phyloP scores from a whole-genome alignment of 1,284 basidiomycete species.

The Vanrija humicola region DNA sequence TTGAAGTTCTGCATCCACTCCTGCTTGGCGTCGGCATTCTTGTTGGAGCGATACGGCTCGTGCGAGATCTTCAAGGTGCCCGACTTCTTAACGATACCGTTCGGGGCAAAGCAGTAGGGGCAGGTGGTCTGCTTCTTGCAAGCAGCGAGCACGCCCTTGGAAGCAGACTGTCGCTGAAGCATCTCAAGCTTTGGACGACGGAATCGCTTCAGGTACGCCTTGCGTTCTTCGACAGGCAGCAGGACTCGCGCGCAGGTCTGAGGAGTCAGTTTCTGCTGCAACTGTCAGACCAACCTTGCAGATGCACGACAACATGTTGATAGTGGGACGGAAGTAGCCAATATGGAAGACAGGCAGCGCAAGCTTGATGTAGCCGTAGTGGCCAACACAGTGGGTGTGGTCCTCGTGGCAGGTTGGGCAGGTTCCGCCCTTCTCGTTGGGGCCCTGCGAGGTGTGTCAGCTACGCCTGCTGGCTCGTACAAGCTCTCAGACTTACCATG shows the following conservation, averaged over 20 bases:
- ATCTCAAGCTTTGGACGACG: conserved; percentile 89
- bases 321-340: conserved; percentile 95
- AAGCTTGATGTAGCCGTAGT: conserved; percentile 96
- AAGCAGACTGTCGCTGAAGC: conserved; percentile 77
- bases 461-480: not conserved
- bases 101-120: conserved; percentile 86
- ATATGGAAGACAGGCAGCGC: conserved; percentile 96
- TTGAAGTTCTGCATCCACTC: conserved; percentile 82
- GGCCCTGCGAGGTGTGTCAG: conserved; percentile 61
- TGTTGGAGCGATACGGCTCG: conserved; percentile 95
- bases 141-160: conserved; percentile 82
- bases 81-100: conserved; percentile 95
- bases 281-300: conserved; percentile 68
- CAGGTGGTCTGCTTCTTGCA: conserved; percentile 91
- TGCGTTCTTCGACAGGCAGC: conserved; percentile 82
- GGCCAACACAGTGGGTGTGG: conserved; percentile 92
- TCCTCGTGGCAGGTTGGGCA: conserved; percentile 94
- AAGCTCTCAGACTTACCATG: conserved; percentile 55
- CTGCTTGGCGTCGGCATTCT: conserved; percentile 83
- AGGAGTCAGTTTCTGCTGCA: not conserved
- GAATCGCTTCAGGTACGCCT: conserved; percentile 80
- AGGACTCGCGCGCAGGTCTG: conserved; percentile 92
- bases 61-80: conserved; percentile 94
- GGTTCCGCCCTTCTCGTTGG: conserved; percentile 85
- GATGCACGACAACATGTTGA: conserved; percentile 88